Evolutionary conservation across 768 basidiomycete species (phyloP).

Genomic region (Hericium coralloides): DNA sequence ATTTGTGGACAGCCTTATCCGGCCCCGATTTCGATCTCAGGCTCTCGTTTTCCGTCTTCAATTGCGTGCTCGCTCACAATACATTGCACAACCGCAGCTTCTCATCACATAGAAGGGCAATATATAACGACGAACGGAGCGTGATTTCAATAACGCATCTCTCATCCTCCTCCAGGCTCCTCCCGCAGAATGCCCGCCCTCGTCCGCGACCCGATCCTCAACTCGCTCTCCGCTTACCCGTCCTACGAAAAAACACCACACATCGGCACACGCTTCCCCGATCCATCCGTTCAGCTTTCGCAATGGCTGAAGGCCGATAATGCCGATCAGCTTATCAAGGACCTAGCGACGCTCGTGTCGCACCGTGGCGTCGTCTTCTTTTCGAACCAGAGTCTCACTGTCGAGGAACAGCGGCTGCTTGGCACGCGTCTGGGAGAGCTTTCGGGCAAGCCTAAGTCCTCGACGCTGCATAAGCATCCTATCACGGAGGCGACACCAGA

Average conservation of each 20-base stretch:
- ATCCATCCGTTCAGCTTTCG: slow-evolving; percentile 36
- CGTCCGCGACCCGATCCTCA: slow-evolving; percentile 16
- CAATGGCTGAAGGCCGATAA: slow-evolving; percentile 34
- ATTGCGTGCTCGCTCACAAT: too few relatives aligned
- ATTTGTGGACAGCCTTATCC: too few relatives aligned
- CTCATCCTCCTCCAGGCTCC: too few relatives aligned
- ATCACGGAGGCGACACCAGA: slow-evolving; percentile 40
- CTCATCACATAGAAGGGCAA: too few relatives aligned
- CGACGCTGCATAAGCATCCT: slow-evolving; percentile 49
- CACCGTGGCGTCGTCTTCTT: slow-evolving; percentile 62
- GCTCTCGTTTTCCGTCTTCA: too few relatives aligned
- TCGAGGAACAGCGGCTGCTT: slow-evolving; percentile 43
- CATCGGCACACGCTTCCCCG: slow-evolving; percentile 46
- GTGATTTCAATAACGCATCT: too few relatives aligned
- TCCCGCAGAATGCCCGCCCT: too few relatives aligned
- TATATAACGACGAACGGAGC: too few relatives aligned
- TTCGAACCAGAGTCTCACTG: slow-evolving; percentile 40
- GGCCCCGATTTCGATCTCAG: too few relatives aligned
- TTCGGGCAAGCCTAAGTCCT: slow-evolving; percentile 37
- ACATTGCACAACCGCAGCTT: too few relatives aligned
- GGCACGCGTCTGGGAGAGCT: slow-evolving; percentile 39
- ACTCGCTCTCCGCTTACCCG: slow-evolving; percentile 28
- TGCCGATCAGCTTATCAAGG: slow-evolving; percentile 41
- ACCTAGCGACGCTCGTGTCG: slow-evolving; percentile 43
- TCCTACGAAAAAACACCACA: slow-evolving; percentile 39